Evolutionary conservation across 1,284 basidiomycete genomes (phyloP), one percentile per base, ranked within the genome.

Genomic region (Ustilago trichophora): DNA sequence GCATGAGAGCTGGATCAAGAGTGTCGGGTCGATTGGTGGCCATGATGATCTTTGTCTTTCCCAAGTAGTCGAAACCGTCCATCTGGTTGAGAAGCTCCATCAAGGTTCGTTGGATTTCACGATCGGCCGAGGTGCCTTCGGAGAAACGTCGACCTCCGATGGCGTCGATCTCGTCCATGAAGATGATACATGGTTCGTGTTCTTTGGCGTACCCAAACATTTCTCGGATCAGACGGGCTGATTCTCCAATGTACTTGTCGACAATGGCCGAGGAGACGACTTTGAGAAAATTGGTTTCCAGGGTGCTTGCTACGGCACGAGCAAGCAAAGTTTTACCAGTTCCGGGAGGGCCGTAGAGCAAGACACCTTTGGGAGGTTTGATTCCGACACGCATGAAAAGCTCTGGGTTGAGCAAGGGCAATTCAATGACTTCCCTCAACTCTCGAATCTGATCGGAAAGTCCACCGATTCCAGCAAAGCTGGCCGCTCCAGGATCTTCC

Each of bases 71-170:
- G 84, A 99, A 98, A 26, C 96, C 96, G 82, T 99, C 96, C 93
- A 99, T 96, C 84, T 98, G 95, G 82, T 98, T 98, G 40, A 99
- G 87, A 27, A 99, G 85, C 91, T 99, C 96, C 96, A 98, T 98
- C 33, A 99, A 83, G 19, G 96, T 99, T 72, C 96, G 87, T 83
- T 99, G 96, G 71, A 99, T 98, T 84, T 98, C 96, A 76, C 96
- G 89, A 84, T 98, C 96, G 12, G 95, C 96, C 82, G 90, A 92
- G 4, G 95, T 98, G 31, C 96, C 96, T 83, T 98, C 96, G n/a
- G 89, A 91, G 85, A 98, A 98, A 53, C 95, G 86, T 72, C 96
- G 86, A 3, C 79, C 79, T n/a, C 79, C 79, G 42, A 81, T 80
- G 7, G 79, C 79, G 38, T 81, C 79, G 76, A 98, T 97, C 84